Percentiles rank a stretch among this genome's conserved stretches.
Conservation (phyloP, 164 flowering plant genomes). For the Vitis labrusca region DNA sequence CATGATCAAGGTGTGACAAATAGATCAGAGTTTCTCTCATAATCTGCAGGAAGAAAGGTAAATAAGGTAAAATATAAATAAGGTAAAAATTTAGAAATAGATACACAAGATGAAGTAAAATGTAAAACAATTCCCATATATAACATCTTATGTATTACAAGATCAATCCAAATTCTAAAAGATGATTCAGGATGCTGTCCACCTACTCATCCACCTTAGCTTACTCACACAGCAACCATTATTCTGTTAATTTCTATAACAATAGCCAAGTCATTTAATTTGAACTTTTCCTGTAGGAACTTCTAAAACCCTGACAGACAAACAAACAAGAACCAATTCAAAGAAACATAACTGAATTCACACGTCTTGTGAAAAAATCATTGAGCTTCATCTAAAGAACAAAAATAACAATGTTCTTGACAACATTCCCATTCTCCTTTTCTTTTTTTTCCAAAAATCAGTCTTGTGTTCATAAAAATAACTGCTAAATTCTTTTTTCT, state of each 20-base stretch:
- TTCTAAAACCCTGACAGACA: too few relatives aligned
- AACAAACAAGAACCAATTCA: too few relatives aligned
- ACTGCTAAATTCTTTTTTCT: not conserved
- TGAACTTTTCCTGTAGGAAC: too few relatives aligned
- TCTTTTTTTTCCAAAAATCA: not conserved
- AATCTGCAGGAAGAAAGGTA: constrained; percentile 49
- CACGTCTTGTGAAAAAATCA: not conserved
- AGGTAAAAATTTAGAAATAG: not conserved
- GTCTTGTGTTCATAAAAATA: not conserved
- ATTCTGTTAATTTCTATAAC: too few relatives aligned
- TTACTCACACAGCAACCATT: too few relatives aligned
- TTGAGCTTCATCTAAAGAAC: not conserved
- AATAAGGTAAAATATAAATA: not conserved
- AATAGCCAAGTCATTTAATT: too few relatives aligned
- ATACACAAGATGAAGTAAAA: not conserved
- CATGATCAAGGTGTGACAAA: constrained; percentile 95
- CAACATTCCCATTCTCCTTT: not conserved
- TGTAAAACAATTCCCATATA: not conserved
- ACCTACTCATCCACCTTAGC: too few relatives aligned
- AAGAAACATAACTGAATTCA: not conserved
- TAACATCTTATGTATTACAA: too few relatives aligned
- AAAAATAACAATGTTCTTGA: not conserved
- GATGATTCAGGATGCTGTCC: too few relatives aligned
- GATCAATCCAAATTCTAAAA: too few relatives aligned
- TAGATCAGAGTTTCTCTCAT: constrained; percentile 97